phyloP scores from a whole-genome alignment of 2,329 filamentous ascomycete species.

The Clarireedia sp. region DNA sequence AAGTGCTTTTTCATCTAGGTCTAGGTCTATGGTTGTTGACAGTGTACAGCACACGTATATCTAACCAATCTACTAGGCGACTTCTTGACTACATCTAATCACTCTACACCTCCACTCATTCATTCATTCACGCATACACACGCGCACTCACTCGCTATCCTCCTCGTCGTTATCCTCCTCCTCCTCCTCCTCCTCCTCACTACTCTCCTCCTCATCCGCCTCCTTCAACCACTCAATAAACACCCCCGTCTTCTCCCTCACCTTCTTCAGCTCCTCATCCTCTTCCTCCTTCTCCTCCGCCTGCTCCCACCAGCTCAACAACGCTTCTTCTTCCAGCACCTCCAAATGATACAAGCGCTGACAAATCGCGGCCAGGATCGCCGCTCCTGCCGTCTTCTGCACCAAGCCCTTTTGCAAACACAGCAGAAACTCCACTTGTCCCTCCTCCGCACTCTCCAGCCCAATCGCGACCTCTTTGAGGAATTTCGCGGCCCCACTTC shows the following conservation, averaged over 20 bases:
- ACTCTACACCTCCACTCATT: background rate
- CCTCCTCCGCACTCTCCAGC: constrained; percentile 55
- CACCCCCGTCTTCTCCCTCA: constrained; percentile 66
- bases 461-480: constrained; percentile 53
- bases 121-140: background rate
- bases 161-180: constrained; percentile 11
- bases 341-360: constrained; percentile 83
- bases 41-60: no score
- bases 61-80: no score
- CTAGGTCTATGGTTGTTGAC: no score
- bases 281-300: constrained; percentile 45
- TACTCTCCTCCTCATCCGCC: constrained; percentile 61
- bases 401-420: constrained; percentile 74
- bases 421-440: constrained; percentile 80
- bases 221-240: constrained; percentile 81
- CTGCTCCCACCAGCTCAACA: constrained; percentile 83
- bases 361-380: constrained; percentile 66
- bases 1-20: no score
- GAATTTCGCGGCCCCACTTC: constrained; percentile 47
- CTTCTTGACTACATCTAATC: background rate
- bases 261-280: constrained; percentile 58
- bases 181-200: constrained; percentile 49
- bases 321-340: constrained; percentile 80
- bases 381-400: constrained; percentile 53
- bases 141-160: background rate